A percentile compares a stretch with the other conserved stretches of the same genome.
Evolutionary conservation across 257 asterid genomes (phyloP).

Genomic region (Scutellaria barbata): DNA sequence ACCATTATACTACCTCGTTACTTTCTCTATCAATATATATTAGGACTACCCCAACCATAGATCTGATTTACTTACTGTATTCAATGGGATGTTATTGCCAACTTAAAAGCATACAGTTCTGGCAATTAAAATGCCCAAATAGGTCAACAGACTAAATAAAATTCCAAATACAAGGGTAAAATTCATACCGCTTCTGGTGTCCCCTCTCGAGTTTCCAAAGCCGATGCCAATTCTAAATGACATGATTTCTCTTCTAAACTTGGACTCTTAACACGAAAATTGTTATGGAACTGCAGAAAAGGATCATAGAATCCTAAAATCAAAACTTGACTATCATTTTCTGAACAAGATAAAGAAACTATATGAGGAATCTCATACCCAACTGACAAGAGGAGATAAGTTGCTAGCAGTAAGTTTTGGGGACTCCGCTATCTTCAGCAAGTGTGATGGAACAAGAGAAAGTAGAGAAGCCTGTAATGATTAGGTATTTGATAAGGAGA

Average conservation of each 20-base stretch:
- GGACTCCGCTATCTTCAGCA: slow-evolving; percentile 65
- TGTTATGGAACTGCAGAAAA: slow-evolving; percentile 65
- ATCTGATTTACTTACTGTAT: not conserved
- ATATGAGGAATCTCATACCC: slow-evolving; percentile 61
- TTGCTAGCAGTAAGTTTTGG: slow-evolving; percentile 66
- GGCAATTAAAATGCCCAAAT: slow-evolving; percentile 13
- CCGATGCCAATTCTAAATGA: slow-evolving; percentile 66
- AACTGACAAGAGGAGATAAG: slow-evolving; percentile 68
- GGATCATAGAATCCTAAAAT: slow-evolving; percentile 27
- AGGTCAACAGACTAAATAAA: slow-evolving; percentile 17
- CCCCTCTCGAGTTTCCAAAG: slow-evolving; percentile 84
- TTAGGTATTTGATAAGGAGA: slow-evolving; percentile 30
- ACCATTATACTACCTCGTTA: not conserved
- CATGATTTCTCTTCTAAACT: slow-evolving; percentile 58
- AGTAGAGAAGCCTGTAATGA: slow-evolving; percentile 87
- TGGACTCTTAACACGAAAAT: slow-evolving; percentile 65
- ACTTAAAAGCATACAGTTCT: slow-evolving; percentile 19
- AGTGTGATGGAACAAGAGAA: slow-evolving; percentile 76
- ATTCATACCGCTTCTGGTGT: slow-evolving; percentile 78
- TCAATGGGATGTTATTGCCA: slow-evolving; percentile 11
- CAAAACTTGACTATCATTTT: slow-evolving; percentile 29
- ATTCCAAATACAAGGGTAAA: slow-evolving; percentile 14
- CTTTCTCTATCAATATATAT: not conserved
- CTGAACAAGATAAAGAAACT: slow-evolving; percentile 21
- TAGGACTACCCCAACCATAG: not conserved